A percentile compares a stretch with the other conserved stretches of the same genome.
Conservation (phyloP, 176 grass and related monocot genomes). For the Canna indica region DNA sequence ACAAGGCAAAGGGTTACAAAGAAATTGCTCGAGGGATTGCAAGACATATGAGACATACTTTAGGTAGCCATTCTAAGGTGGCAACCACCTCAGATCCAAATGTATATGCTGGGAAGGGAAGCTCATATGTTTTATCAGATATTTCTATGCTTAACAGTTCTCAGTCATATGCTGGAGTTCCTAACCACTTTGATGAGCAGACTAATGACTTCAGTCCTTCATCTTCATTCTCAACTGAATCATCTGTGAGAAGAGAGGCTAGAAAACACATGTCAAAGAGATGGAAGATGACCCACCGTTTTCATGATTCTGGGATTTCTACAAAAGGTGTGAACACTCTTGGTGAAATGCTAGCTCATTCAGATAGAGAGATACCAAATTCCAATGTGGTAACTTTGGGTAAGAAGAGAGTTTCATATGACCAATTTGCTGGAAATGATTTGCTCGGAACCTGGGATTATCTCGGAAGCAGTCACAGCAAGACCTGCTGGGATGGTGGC, state of each 20-base stretch:
- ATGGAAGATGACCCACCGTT: constrained; percentile 49
- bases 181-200: constrained; percentile 44
- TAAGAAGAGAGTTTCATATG: constrained; percentile 26
- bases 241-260: constrained; percentile 74
- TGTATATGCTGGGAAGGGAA: constrained; percentile 26
- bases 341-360: constrained; percentile 67
- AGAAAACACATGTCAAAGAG: constrained; percentile 81
- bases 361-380: constrained; percentile 40
- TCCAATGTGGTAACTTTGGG: constrained; percentile 5
- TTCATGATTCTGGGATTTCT: constrained; percentile 29
- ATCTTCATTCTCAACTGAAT: constrained; percentile 47
- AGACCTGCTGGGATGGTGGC: constrained; percentile 49
- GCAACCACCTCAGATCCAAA: constrained; percentile 24
- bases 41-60: constrained; percentile 54
- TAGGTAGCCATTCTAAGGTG: constrained; percentile 27
- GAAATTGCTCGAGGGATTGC: constrained; percentile 65
- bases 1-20: constrained; percentile 59
- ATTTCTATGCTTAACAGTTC: constrained; percentile 31
- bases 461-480: constrained; percentile 45
- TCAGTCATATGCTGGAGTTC: constrained; percentile 29
- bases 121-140: constrained; percentile 21
- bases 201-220: constrained; percentile 35
- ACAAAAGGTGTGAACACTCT: constrained; percentile 35
- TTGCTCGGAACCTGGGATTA: constrained; percentile 15
- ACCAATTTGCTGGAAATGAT: constrained; percentile 25